Evolutionary conservation across 495 filamentous ascomycete species (phyloP), one percentile per base, ranked within the genome.

Genomic region (Aspergillus carlsbadensis): DNA sequence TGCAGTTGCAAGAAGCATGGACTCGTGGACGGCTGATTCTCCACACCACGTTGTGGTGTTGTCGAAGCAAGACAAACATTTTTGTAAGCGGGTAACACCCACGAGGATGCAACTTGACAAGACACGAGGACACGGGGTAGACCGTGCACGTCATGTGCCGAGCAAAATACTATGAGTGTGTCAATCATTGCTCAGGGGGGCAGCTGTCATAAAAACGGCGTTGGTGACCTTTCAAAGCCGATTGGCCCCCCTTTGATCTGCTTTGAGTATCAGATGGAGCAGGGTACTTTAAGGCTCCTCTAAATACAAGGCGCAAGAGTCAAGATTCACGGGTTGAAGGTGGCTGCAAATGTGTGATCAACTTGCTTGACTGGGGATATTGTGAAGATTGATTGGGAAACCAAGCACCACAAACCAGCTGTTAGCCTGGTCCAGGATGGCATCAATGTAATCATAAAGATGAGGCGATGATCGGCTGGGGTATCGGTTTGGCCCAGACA

Each of bases 31-130:
- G 47, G 48, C 26, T 54, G 40, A 41, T 42, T 54, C 41, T 56
- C 50, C 24, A 41, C 47, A 57, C 57, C 61, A 63, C 57, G 61
- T 59, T 60, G 49, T 48, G 49, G 26, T 42, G 35, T 13, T 42
- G 22, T 24, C 29, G 8, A 44, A 29, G 40, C 24, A 43, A 18
- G 33, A 56, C 31, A 26, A 39, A 47, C 29, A 52, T 52, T 17
- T n/a, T n/a, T n/a, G n/a, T 10, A 14, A 33, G 22, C 13, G 48
- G n/a, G 17, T 44, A 26, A 45, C 41, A 36, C 17, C 52, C 41
- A 54, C 52, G 39, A 42, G 45, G 29, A 35, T 15, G 57, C 57
- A 53, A 21, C 36, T 14, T n/a, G 18, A 52, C 4, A 14, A 39
- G 15, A 29, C 26, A 52, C 11, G 17, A 39, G 20, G 18, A 21